Conservation (phyloP, 2,329 filamentous ascomycete species). For the Endothia cerciana region DNA sequence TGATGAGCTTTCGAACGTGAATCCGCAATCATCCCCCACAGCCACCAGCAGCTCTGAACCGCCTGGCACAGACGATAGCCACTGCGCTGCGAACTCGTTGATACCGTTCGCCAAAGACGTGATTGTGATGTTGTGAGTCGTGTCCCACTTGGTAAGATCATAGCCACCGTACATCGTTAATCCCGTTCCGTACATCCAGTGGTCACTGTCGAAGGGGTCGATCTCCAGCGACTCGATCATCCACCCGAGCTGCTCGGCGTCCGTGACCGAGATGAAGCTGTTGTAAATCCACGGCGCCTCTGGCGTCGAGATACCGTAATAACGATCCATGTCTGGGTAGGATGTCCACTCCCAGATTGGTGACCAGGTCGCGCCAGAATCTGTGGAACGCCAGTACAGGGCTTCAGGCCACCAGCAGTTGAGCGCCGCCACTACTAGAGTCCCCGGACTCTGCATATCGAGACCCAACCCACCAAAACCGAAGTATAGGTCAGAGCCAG, state of each 20-base stretch:
- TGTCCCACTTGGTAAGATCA: conserved; percentile 60
- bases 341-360: conserved; percentile 55
- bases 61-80: conserved; percentile 51
- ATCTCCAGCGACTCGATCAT: conserved; percentile 65
- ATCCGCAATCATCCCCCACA: conserved; percentile 57
- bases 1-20: conserved; percentile 46
- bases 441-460: conserved; percentile 58
- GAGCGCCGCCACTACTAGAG: conserved; percentile 58
- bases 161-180: conserved; percentile 46
- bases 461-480: conserved; percentile 61
- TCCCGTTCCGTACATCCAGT: conserved; percentile 65
- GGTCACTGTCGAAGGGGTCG: conserved; percentile 60
- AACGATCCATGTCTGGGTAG: conserved; percentile 49
- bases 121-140: conserved; percentile 51
- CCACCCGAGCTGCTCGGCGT: conserved; percentile 59
- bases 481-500: conserved; percentile 50
- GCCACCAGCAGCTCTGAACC: conserved; percentile 56
- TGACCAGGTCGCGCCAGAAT: conserved; percentile 59
- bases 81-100: conserved; percentile 56
- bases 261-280: conserved; percentile 47
- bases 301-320: conserved; percentile 50
- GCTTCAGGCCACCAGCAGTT: conserved; percentile 65
- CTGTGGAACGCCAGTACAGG: conserved; percentile 57
- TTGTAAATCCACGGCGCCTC: conserved; percentile 59
- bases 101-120: conserved; percentile 57